Base-by-base conservation (phyloP, 2,329 filamentous ascomycete genomes). In the Aureobasidium subglaciale region DNA sequence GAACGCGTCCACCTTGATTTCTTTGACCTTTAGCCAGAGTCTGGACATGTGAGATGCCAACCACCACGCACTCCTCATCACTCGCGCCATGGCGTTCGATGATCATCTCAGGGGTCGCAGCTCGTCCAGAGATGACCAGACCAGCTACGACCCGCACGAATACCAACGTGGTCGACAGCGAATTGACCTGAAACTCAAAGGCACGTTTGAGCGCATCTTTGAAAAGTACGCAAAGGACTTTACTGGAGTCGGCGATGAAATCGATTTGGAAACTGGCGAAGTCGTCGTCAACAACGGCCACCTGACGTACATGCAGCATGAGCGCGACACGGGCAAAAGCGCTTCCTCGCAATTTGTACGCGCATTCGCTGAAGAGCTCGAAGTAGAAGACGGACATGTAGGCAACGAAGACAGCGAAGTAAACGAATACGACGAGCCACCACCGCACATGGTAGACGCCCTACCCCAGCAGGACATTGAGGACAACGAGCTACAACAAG, bases 201-300 rank as follows among this genome's bases (percentile, higher is more conserved):
- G 83, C n/a, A 84, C 84, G 5, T 93, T 95, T 68, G 90, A 96
- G 66, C 76, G 82, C 56, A 95, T 97, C 55, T 96, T 96, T 67
- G 82, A 86, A 59, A 96, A 95, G 69, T 96, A 95, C 68, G 84
- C 80, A 53, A 84, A 79, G 60, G 87, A 96, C 67, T 96, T 96
- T 65, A 83, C 84, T 2, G 87, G 85, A 4, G 78, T 92, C 49
- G 90, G 86, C 54, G 92, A 97, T 69, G 90, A 96, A 72, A 90
- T 97, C 64, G 89, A 97, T 69, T 76, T 96, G 56, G 76, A 78
- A 48, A 92, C 88, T 0, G 90, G 89, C 54, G 77, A 88, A 57
- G 84, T 97, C 43, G 78, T 95, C n/a, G 84, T 96, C 56, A 81
- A 97, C 70, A 93, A 96, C 75, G 92, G 93, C 0, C 93, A 97